Conservation (phyloP, 2,329 filamentous ascomycete species). For the Pseudogymnoascus sp. region DNA sequence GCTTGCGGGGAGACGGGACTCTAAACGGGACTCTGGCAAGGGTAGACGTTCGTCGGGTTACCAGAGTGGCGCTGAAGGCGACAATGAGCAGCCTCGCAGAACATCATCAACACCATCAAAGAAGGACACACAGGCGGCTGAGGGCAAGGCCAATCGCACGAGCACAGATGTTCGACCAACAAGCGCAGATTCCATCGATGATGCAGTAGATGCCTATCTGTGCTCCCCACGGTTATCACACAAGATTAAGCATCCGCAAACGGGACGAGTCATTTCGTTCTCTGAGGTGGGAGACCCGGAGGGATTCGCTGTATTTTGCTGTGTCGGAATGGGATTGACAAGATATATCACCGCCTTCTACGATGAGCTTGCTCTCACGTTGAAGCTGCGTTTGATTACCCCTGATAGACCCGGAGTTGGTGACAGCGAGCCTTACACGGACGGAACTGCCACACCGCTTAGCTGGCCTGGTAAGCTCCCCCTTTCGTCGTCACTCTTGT, state of each 20-base stretch:
- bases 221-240: slow-evolving; percentile 78
- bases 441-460: slow-evolving; percentile 76
- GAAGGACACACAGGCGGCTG: slow-evolving; percentile 26
- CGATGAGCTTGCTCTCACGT: slow-evolving; percentile 81
- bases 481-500: too few species aligned
- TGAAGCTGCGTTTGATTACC: slow-evolving; percentile 85
- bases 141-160: slow-evolving; percentile 27
- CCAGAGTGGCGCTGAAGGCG: neutral
- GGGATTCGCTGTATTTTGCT: slow-evolving; percentile 89
- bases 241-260: slow-evolving; percentile 78
- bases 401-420: slow-evolving; percentile 91
- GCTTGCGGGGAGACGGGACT: neutral
- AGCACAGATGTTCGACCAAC: slow-evolving; percentile 61
- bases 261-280: slow-evolving; percentile 83
- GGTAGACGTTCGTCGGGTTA: neutral
- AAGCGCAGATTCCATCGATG: slow-evolving; percentile 80
- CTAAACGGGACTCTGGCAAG: neutral
- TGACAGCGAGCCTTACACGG: slow-evolving; percentile 77
- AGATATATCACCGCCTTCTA: slow-evolving; percentile 96
- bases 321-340: slow-evolving; percentile 94
- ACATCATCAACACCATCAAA: neutral
- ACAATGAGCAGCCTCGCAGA: neutral
- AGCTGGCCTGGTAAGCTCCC: slow-evolving; percentile 76
- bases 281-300: slow-evolving; percentile 92
- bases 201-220: slow-evolving; percentile 79